Percentiles rank a stretch among this genome's conserved stretches.
phyloP scores from a whole-genome alignment of 495 filamentous ascomycete genomes.

The Neurospora sp. region DNA sequence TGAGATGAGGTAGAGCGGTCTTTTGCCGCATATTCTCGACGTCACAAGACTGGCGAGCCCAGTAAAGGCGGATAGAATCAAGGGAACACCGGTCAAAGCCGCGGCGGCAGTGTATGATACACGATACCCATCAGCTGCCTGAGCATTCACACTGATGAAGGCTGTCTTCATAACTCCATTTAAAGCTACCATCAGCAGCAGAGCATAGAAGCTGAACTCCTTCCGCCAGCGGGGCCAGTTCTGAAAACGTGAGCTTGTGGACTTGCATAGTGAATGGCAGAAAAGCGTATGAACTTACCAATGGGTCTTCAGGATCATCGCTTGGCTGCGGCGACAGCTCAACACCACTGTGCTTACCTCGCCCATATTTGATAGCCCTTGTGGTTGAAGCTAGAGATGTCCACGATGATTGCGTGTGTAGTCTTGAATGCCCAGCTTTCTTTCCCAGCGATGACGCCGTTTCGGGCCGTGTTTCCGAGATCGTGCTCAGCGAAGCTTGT shows the following conservation, averaged over 20 bases:
- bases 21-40: conserved; percentile 36
- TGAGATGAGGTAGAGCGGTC: conserved; percentile 35
- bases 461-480: conserved; percentile 19
- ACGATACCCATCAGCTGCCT: conserved; percentile 26
- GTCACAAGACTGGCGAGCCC: conserved; percentile 29
- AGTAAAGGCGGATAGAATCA: conserved; percentile 37
- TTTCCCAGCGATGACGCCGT: conserved; percentile 12
- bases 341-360: conserved; percentile 30
- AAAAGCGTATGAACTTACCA: conserved; percentile 21
- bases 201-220: conserved; percentile 32
- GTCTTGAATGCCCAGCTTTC: conserved; percentile 15
- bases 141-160: conserved; percentile 35
- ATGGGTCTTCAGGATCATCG: conserved; percentile 37
- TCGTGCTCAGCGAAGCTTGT: conserved; percentile 16
- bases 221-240: conserved; percentile 44
- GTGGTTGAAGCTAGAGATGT: conserved; percentile 22
- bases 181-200: conserved; percentile 32
- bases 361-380: conserved; percentile 36
- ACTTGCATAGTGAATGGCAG: neutral
- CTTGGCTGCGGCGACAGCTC: conserved; percentile 42
- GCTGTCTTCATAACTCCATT: conserved; percentile 40
- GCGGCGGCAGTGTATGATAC: conserved; percentile 35
- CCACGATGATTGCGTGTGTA: conserved; percentile 26
- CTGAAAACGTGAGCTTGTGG: conserved; percentile 11
- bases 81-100: conserved; percentile 38